A percentile compares a stretch with the other conserved stretches of the same genome.
phyloP scores from a whole-genome alignment of 1,284 basidiomycete species.

The Ustanciosporium gigantosporum region DNA sequence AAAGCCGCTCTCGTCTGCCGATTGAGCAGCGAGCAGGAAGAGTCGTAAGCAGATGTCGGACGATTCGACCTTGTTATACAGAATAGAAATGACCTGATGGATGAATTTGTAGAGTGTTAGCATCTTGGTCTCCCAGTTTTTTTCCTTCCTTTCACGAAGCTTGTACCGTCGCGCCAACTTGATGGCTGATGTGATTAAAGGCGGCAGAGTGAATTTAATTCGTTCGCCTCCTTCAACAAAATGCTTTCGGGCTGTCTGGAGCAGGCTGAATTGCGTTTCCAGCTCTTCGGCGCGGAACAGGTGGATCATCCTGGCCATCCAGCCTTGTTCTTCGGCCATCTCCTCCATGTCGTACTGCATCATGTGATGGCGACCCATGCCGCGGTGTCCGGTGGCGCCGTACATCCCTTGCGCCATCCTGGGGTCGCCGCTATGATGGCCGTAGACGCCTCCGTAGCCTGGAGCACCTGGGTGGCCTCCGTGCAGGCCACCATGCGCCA shows the following conservation, averaged over 20 bases:
- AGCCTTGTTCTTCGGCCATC: slow-evolving; percentile 57
- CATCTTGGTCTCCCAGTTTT: slow-evolving; percentile 55
- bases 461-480: slow-evolving; percentile 13
- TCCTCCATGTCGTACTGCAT: slow-evolving; percentile 54
- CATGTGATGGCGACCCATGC: slow-evolving; percentile 37
- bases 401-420: slow-evolving; percentile 36
- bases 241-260: slow-evolving; percentile 54
- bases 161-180: slow-evolving; percentile 58
- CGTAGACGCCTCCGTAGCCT: slow-evolving; percentile 25
- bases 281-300: slow-evolving; percentile 55
- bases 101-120: slow-evolving; percentile 57
- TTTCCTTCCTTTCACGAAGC: slow-evolving; percentile 38
- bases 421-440: slow-evolving; percentile 24
- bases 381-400: slow-evolving; percentile 23
- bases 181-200: slow-evolving; percentile 52
- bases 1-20: slow-evolving; percentile 56
- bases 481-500: slow-evolving; percentile 23
- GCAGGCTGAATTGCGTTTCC: slow-evolving; percentile 55
- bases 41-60: slow-evolving; percentile 56
- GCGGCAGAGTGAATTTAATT: slow-evolving; percentile 56
- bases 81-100: slow-evolving; percentile 56
- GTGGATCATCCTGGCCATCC: slow-evolving; percentile 57
- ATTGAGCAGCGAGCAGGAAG: slow-evolving; percentile 55
- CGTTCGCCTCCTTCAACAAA: slow-evolving; percentile 56
- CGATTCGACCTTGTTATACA: slow-evolving; percentile 58